Evolutionary conservation across 148 eudicot species (phyloP).

Genomic region (Salicornia ramosissima): DNA sequence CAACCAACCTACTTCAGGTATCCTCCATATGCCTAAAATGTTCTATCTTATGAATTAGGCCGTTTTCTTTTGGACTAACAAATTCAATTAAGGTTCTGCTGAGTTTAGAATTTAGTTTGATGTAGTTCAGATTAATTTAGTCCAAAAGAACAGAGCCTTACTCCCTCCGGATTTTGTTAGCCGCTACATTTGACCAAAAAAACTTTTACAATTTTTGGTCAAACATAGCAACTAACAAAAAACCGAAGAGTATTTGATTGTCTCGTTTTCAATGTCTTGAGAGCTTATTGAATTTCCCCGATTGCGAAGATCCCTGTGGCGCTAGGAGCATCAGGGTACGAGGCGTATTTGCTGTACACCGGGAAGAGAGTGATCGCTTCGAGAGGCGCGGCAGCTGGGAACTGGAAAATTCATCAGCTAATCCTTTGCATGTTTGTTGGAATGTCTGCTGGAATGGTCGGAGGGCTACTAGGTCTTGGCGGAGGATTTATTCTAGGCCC

Average conservation of each 20-base stretch:
- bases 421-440: slow-evolving; percentile 42
- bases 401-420: slow-evolving; percentile 35
- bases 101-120: too few species aligned
- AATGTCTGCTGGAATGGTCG: slow-evolving; percentile 54
- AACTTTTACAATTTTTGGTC: too few species aligned
- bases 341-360: slow-evolving; percentile 47
- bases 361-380: slow-evolving; percentile 51
- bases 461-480: slow-evolving; percentile 77
- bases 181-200: too few species aligned
- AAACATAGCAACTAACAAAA: too few species aligned
- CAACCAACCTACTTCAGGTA: slow-evolving; percentile 50
- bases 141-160: too few species aligned
- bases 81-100: too few species aligned
- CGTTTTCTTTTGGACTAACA: too few species aligned
- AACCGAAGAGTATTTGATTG: neutral
- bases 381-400: slow-evolving; percentile 32
- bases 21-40: slow-evolving; percentile 5
- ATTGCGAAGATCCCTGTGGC: slow-evolving; percentile 46
- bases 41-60: neutral
- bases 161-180: too few species aligned
- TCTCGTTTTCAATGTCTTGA: neutral
- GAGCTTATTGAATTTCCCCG: neutral
- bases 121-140: too few species aligned
- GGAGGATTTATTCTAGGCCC: slow-evolving; percentile 71
- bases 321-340: slow-evolving; percentile 48